These are phyloP conservation scores for Auriculariales sp. DNA, from an alignment of 768 basidiomycete genomes.

Conservation along the genomic window DNA sequence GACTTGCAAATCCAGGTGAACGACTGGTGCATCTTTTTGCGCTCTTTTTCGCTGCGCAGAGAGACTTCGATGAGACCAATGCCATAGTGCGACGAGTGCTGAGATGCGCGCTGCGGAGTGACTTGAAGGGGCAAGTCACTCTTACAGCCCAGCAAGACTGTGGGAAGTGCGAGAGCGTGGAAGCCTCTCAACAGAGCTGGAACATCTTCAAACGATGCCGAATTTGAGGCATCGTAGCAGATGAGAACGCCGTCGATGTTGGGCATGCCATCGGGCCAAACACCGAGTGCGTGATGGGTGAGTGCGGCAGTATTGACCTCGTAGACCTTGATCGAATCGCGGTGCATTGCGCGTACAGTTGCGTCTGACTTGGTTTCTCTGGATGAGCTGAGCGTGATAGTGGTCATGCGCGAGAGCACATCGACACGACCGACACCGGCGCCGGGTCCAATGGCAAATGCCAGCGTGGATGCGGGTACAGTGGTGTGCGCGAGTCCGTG, in stretches of 20 bases:
- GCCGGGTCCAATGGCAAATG: too few species aligned
- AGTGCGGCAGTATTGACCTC: slow-evolving; percentile 5
- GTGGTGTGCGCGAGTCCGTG: too few species aligned
- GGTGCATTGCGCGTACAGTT: slow-evolving; percentile 1
- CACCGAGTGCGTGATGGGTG: slow-evolving; percentile 1
- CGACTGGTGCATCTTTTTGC: slow-evolving; percentile 54
- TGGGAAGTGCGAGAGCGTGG: slow-evolving; percentile 35
- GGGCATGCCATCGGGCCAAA: slow-evolving; percentile 42
- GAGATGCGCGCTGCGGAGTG: slow-evolving; percentile 37
- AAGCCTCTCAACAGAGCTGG: slow-evolving; percentile 57
- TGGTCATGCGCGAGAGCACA: too few species aligned
- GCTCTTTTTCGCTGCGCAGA: slow-evolving; percentile 37
- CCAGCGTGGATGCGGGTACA: too few species aligned
- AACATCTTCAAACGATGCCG: slow-evolving; percentile 49
- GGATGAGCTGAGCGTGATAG: background rate
- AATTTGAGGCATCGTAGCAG: slow-evolving; percentile 66
- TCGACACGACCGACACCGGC: too few species aligned
- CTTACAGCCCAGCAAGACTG: slow-evolving; percentile 79
- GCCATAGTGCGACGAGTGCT: slow-evolving; percentile 44
- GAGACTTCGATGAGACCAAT: slow-evolving; percentile 70
- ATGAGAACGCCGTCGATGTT: slow-evolving; percentile 65
- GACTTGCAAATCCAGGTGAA: slow-evolving; percentile 65
- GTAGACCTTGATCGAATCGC: background rate
- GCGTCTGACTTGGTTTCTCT: slow-evolving; percentile 6
- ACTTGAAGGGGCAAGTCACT: slow-evolving; percentile 44